phyloP scores from a whole-genome alignment of 1,284 basidiomycete genomes.

The Bjerkandera adusta region DNA sequence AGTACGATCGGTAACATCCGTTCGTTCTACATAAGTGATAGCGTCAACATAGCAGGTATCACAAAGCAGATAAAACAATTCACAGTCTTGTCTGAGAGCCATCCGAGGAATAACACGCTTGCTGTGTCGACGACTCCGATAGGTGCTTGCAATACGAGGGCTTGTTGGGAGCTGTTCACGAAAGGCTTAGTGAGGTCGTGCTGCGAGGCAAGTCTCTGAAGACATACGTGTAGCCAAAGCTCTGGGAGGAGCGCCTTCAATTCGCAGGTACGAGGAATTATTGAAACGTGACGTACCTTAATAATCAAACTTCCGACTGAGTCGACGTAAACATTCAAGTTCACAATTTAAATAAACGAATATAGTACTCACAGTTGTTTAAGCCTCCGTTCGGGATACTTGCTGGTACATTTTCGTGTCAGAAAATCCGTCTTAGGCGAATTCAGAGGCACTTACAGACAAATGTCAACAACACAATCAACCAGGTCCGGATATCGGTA shows the following conservation, averaged over 20 bases:
- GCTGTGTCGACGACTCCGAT: constrained; percentile 47
- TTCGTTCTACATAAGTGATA: constrained; percentile 40
- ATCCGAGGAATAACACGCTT: constrained; percentile 54
- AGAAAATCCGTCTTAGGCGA: constrained; percentile 22
- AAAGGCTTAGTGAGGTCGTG: not conserved
- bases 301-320: constrained; percentile 60
- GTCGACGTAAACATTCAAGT: not conserved
- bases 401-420: constrained; percentile 35
- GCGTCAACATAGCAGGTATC: constrained; percentile 9
- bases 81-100: constrained; percentile 64
- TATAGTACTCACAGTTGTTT: constrained; percentile 52
- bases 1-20: constrained; percentile 65
- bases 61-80: not conserved
- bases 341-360: not conserved
- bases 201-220: not conserved
- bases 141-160: constrained; percentile 61
- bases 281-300: constrained; percentile 28
- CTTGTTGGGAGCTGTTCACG: constrained; percentile 50
- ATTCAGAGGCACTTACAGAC: constrained; percentile 44
- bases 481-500: constrained; percentile 60
- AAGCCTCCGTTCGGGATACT: constrained; percentile 63
- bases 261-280: not conserved
- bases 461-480: constrained; percentile 57
- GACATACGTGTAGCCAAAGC: constrained; percentile 61
- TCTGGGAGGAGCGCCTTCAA: too few species aligned